These are phyloP conservation scores for Xerocomus spinulosus DNA, from an alignment of 768 basidiomycete genomes.

Conservation along the genomic window DNA sequence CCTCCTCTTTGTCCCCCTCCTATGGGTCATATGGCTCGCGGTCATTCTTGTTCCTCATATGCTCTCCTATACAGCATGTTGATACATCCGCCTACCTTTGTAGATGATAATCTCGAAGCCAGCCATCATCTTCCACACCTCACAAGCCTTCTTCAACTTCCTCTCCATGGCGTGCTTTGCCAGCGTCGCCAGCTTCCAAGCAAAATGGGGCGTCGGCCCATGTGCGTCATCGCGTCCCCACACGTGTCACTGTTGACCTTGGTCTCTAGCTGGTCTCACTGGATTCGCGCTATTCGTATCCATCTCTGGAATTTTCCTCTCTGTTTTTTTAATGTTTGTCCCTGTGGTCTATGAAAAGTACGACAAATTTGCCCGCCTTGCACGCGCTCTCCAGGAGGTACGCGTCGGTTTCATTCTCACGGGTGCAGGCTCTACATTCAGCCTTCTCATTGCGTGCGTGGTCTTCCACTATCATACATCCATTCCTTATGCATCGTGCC, in stretches of 20 bases:
- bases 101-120: conserved; percentile 90
- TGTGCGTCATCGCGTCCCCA: conserved; percentile 52
- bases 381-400: conserved; percentile 75
- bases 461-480: not conserved
- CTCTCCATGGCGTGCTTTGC: conserved; percentile 90
- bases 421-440: conserved; percentile 58
- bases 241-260: conserved; percentile 11
- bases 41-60: conserved; percentile 35
- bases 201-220: conserved; percentile 77
- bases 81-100: conserved; percentile 15
- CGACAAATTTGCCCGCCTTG: conserved; percentile 72
- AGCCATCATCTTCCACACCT: conserved; percentile 67
- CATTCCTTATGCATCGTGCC: conserved; percentile 13
- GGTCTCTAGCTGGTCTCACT: conserved; percentile 67
- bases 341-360: conserved; percentile 84
- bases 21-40: conserved; percentile 69
- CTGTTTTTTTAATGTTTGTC: conserved; percentile 67
- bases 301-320: conserved; percentile 65
- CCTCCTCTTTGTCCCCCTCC: conserved; percentile 59
- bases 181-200: conserved; percentile 83
- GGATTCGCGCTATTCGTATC: conserved; percentile 84
- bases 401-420: conserved; percentile 83
- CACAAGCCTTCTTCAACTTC: conserved; percentile 90
- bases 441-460: conserved; percentile 74
- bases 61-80: conserved; percentile 5